Evolutionary conservation across 2,329 filamentous ascomycete species (phyloP), one percentile per base, ranked within the genome.

Genomic region (Hypoxylon sp.): DNA sequence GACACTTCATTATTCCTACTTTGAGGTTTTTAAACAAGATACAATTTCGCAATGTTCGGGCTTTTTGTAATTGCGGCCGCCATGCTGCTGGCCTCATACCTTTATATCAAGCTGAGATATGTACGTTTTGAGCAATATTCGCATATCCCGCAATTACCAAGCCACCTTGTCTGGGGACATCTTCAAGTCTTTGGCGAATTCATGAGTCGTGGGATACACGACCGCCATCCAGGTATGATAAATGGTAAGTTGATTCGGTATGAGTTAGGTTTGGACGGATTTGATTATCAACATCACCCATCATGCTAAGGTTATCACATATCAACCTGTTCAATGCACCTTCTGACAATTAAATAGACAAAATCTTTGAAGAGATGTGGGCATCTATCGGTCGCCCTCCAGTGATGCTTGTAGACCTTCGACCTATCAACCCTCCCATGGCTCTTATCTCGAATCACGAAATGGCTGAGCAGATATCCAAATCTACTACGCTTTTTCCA

Each of bases 191-290:
- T 68, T 41, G 64, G 62, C 10, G 59, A 69, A 37, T 59, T 58
- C 17, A 43, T 93, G 32, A 11, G n/a, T 13, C 64, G 64, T 24
- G 64, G 64, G 15, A 57, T 67, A 62, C 49, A 50, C 2, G 64
- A 64, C 26, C 61, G 64, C 17, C 65, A 68, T 34, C 58, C 65
- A 52, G 65, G 62, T 68, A 65, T 26, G 52, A 17, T 30, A 47
- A 24, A 17, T 15, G 28, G 49, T 39, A 22, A 30, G 1, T 56
- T 47, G 32, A 56, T 19, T 50, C 50, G 30, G n/a, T 39, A 15
- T 47, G 20, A 3, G 20, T n/a, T 44, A 26, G 24, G 7, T 26
- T 7, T 26, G 7, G 24, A 7, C 24, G 24, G 24, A 7, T 26
- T 26, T 26, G 4, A 26, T 26, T 26, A 4, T 26, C 24, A 26